Evolutionary conservation across 345 rosid species (phyloP).

Genomic region (Eucalyptus urophylla): DNA sequence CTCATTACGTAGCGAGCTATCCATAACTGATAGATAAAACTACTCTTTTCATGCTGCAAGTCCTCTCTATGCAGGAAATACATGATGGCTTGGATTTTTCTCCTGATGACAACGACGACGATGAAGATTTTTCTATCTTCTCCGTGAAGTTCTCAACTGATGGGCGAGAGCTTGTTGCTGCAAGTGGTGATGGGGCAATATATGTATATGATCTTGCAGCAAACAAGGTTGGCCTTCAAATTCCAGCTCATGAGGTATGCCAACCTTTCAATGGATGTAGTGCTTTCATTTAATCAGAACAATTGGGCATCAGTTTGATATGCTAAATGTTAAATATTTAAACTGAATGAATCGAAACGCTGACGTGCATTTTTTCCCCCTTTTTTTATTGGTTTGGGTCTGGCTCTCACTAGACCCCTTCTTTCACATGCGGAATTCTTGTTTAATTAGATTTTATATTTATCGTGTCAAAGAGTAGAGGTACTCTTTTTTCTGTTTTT

Average conservation of each 20-base stretch:
- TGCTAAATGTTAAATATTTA: not conserved
- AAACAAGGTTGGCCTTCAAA: constrained; percentile 26
- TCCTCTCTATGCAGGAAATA: constrained; percentile 31
- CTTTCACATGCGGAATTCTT: not conserved
- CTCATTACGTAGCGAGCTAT: not conserved
- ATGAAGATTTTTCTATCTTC: constrained; percentile 26
- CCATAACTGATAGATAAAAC: not conserved
- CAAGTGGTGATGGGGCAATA: constrained; percentile 26
- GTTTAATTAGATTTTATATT: not conserved
- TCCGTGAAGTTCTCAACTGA: constrained; percentile 60
- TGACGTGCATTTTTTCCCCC: not conserved
- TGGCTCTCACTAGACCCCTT: not conserved
- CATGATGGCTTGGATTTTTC: constrained; percentile 52
- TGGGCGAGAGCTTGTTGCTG: constrained; percentile 63
- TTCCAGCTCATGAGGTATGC: constrained; percentile 48
- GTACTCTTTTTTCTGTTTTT: not conserved
- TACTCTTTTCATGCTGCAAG: not conserved
- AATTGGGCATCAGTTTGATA: not conserved
- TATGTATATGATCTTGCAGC: constrained; percentile 52
- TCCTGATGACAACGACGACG: constrained; percentile 5
- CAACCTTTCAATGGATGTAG: not conserved
- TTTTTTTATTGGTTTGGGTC: not conserved
- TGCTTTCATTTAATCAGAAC: not conserved
- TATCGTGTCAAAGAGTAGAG: not conserved
- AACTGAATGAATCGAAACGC: not conserved